Base-by-base conservation (phyloP, 768 basidiomycete species). In the Mycena maculata region DNA sequence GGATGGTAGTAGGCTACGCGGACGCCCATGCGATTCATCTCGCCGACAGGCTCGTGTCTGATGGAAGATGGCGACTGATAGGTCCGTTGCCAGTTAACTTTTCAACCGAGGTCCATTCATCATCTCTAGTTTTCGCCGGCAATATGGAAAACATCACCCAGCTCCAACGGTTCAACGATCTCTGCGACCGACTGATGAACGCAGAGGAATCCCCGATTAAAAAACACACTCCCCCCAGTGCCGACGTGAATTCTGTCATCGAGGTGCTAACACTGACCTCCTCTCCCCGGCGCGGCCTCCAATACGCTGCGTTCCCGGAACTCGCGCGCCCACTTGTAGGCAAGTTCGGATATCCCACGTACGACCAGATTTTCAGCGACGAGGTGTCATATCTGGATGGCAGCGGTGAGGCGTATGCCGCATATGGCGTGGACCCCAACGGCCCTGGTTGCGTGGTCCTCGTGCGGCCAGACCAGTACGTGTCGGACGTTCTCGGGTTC, bases 331-430 rank as follows among this genome's bases (percentile, higher is more conserved):
- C 69, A 27, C 47, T 58, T 15, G 64, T 70, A 8, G 63, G 53
- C 2, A 60, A 18, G 20, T 63, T 55, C 39, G 44, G 56, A 27
- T 68, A 69, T 48, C 67, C 66, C 0, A 69, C 67, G 42, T 71
- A 71, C 58, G 67, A 71, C 53, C 59, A 60, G 38, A 49, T 71
- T 16, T 71, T 65, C 61, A 59, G 50, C 41, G 71, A 71, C 38
- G 71, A 71, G 41, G 22, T 57, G 5, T 71, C 71, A 23, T 69
- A 66, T 27, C 58, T 61, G 13, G 71, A 71, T 57, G 71, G 71
- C 4, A 63, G 67, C 23, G 71, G 71, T 2, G 39, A 38, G 22
- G 71, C 71, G 30, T 71, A 71, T 38, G 1, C 53, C 9, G 59
- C 57, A 9, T 71, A 71, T 28, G 71, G 71, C 15, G 64, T 71